These are phyloP conservation scores for Aspergillus cavernicola DNA, from an alignment of 495 filamentous ascomycete species.

Conservation along the genomic window DNA sequence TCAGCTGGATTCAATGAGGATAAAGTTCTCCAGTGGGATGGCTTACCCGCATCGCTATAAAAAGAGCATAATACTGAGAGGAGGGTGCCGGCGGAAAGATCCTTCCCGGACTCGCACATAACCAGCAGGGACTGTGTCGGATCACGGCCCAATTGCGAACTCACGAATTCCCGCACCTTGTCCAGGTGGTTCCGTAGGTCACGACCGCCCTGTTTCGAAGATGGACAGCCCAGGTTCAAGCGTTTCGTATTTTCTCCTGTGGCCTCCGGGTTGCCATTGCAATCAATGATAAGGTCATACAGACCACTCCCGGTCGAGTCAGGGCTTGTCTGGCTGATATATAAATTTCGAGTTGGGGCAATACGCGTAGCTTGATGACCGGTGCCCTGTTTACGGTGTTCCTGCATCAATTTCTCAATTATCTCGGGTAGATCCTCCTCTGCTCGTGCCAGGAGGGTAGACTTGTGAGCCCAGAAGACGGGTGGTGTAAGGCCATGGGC, in stretches of 20 bases:
- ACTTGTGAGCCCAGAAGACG: conserved; percentile 71
- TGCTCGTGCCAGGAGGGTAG: conserved; percentile 49
- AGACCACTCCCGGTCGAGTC: conserved; percentile 9
- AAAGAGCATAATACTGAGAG: conserved; percentile 61
- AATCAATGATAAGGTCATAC: conserved; percentile 47
- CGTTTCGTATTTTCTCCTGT: conserved; percentile 28
- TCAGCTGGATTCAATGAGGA: conserved; percentile 13
- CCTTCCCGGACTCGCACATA: conserved; percentile 59
- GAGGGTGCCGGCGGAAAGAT: conserved; percentile 61
- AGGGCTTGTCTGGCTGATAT: conserved; percentile 27
- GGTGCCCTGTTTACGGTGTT: conserved; percentile 22
- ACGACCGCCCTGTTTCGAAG: conserved; percentile 70
- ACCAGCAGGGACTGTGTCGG: conserved; percentile 46
- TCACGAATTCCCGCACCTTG: conserved; percentile 47
- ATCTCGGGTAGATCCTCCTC: conserved; percentile 64
- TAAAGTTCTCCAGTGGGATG: not conserved
- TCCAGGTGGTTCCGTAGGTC: conserved; percentile 64
- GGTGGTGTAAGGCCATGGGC: conserved; percentile 68
- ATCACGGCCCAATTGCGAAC: conserved; percentile 24
- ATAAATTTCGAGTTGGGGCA: conserved; percentile 38
- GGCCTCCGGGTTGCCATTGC: conserved; percentile 34
- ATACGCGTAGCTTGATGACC: conserved; percentile 27
- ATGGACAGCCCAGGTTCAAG: conserved; percentile 61
- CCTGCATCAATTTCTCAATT: conserved; percentile 53
- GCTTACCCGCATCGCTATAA: conserved; percentile 53